Evolutionary conservation across 2,329 filamentous ascomycete species (phyloP).

Genomic region (Colletotrichum liriopes): DNA sequence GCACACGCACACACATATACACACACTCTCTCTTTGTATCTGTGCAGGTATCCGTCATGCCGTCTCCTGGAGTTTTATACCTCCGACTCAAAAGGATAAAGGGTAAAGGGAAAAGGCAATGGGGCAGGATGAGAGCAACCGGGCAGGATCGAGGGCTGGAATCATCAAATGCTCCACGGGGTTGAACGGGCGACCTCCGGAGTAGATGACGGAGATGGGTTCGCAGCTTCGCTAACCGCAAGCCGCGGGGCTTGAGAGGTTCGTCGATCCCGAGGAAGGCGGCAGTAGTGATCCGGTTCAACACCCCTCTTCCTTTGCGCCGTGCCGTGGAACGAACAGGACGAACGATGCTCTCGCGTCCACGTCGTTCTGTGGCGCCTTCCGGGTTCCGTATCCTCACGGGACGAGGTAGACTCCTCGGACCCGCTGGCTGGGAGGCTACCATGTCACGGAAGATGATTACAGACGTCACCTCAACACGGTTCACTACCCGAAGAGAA

Average conservation of each 20-base stretch:
- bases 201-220: neutral
- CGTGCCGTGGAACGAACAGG: too few relatives aligned
- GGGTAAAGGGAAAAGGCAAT: neutral
- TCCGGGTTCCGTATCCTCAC: too few relatives aligned
- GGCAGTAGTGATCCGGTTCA: neutral
- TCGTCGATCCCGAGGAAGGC: neutral
- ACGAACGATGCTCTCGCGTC: neutral
- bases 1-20: too few relatives aligned
- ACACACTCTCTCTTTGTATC: too few relatives aligned
- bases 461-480: neutral
- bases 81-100: too few relatives aligned
- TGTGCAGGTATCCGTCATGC: neutral
- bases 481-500: neutral
- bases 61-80: neutral
- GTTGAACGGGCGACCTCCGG: neutral
- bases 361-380: neutral
- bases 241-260: neutral
- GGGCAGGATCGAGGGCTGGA: neutral
- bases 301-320: neutral
- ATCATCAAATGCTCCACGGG: too few relatives aligned
- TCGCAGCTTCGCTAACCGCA: neutral
- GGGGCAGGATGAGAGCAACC: neutral
- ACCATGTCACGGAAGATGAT: neutral
- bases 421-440: neutral
- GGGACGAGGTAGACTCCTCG: neutral